Evolutionary conservation across 352 stramenopile genomes (phyloP).

Genomic region (Phytophthora citrophthora): DNA sequence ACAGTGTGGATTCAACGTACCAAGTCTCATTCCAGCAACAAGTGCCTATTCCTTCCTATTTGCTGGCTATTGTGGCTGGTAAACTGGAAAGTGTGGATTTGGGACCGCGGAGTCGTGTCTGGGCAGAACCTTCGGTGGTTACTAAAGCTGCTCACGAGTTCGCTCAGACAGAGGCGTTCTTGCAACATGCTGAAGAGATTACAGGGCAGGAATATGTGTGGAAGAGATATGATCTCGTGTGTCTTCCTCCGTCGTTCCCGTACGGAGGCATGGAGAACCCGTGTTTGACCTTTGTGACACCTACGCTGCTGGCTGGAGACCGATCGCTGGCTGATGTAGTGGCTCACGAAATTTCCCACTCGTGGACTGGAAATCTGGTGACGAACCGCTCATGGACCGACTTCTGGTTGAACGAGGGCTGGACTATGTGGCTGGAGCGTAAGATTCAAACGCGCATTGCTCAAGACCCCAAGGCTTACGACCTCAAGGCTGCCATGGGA

Average conservation of each 20-base stretch:
- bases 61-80: constrained; percentile 95
- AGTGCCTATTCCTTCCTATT: constrained; percentile 95
- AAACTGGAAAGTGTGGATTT: constrained; percentile 91
- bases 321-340: constrained; percentile 96
- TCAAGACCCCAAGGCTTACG: constrained; percentile 51
- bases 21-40: constrained; percentile 89
- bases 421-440: constrained; percentile 97
- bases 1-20: constrained; percentile 31
- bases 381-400: constrained; percentile 96
- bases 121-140: constrained; percentile 94
- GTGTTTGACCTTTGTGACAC: constrained; percentile 97
- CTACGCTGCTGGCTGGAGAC: constrained; percentile 95
- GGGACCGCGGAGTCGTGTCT: constrained; percentile 89
- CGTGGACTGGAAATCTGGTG: constrained; percentile 97
- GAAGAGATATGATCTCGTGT: constrained; percentile 98
- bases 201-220: constrained; percentile 94
- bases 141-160: constrained; percentile 95
- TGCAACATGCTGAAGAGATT: constrained; percentile 93
- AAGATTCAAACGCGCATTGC: constrained; percentile 92
- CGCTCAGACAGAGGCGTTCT: constrained; percentile 93
- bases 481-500: constrained; percentile 63
- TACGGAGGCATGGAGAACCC: constrained; percentile 83
- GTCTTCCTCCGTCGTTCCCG: constrained; percentile 95
- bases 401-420: constrained; percentile 99
- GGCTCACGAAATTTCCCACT: constrained; percentile 97